phyloP scores from a whole-genome alignment of 768 basidiomycete genomes.

The Paxillus ammoniavirescens region DNA sequence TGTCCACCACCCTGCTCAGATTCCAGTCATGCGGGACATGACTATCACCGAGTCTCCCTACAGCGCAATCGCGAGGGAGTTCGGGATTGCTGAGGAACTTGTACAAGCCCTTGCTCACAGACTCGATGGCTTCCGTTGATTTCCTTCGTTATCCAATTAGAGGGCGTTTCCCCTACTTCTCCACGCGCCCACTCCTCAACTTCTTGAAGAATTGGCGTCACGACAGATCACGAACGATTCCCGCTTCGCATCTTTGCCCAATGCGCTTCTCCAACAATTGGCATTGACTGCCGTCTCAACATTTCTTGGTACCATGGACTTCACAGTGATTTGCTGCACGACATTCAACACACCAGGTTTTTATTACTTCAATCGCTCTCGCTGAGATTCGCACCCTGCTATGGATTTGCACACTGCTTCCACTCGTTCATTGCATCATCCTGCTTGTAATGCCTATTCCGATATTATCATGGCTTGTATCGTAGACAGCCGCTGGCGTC shows the following conservation, averaged over 20 bases:
- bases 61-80: constrained; percentile 66
- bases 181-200: background rate
- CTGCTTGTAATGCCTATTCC: constrained; percentile 23
- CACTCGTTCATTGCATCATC: constrained; percentile 18
- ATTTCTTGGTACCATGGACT: constrained; percentile 27
- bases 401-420: constrained; percentile 27
- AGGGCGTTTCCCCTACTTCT: too few relatives aligned
- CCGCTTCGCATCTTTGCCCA: constrained; percentile 1
- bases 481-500: constrained; percentile 17
- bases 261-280: background rate
- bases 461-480: constrained; percentile 24
- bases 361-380: constrained; percentile 16
- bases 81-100: constrained; percentile 67
- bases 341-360: constrained; percentile 9
- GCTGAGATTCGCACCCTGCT: constrained; percentile 18
- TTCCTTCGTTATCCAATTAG: background rate
- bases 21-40: constrained; percentile 23
- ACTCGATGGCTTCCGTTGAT: constrained; percentile 32
- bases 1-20: constrained; percentile 10
- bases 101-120: constrained; percentile 68
- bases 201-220: constrained; percentile 9
- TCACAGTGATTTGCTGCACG: constrained; percentile 1
- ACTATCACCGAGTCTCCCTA: constrained; percentile 27
- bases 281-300: constrained; percentile 28
- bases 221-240: constrained; percentile 17